Evolutionary conservation across 2,329 filamentous ascomycete genomes (phyloP), one percentile per base, ranked within the genome.

Genomic region (Fusarium virguliforme): DNA sequence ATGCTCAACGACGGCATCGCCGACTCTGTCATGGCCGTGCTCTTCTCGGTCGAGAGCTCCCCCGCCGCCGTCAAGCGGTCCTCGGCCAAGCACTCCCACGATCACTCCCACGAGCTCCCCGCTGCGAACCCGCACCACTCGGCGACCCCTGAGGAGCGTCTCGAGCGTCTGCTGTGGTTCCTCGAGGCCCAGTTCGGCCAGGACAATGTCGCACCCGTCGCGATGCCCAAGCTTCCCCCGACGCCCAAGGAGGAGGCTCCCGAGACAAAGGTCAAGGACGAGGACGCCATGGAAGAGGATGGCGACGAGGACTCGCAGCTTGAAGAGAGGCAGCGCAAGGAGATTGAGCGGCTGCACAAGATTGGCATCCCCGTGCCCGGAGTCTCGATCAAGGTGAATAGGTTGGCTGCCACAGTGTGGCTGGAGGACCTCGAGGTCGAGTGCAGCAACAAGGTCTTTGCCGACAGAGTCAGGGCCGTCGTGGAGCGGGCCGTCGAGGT

Each of bases 1-100:
- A 93, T 97, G 84, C 91, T 98, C 77, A 99, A 98, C 80, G 96
- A 99, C 78, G 94, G 94, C 67, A 97, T 99, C 76, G 96, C 96
- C n/a, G 96, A 99, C 81, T 94, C 96, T 15, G 92, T 98, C 60
- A 94, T 98, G 86, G 94, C 94, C 1, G 94, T 98, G 3, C 87
- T 99, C 10, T 90, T 97, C 74, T 95, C 93, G 0, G 93, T 97
- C 24, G 96, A 99, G 82, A 97, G 92, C 81, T 97, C 93, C 60
- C 96, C 95, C 6, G 96, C 96, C 13, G 95, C 96, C 12, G 95
- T 99, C 56, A 97, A 96, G 82, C 93, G 94, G 40, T 78, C 73
- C 37, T 75, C 75, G 5, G 64, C 79, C 62, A 79, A 81, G 30
- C 77, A 81, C 76, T 77, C 73, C 18, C 18, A 18, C 18, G 18